Base-by-base conservation (phyloP, 2,329 filamentous ascomycete genomes). In the Fusarium drepaniforme region DNA sequence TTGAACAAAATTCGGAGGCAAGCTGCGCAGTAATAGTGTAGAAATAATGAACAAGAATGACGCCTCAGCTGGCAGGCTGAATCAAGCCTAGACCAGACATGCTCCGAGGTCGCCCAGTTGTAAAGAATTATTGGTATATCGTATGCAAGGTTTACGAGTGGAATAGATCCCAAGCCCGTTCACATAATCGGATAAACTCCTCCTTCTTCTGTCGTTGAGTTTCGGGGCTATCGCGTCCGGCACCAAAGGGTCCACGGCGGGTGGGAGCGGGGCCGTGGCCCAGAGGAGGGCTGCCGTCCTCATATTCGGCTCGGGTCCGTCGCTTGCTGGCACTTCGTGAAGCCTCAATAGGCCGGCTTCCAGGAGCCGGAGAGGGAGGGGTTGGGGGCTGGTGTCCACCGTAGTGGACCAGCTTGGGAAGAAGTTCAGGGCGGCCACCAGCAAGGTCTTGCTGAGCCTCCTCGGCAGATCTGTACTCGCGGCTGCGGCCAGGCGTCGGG, bases 401-500 rank as follows among this genome's bases (percentile, higher is more conserved):
- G 82, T 99, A 99, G 84, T 98, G 97, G 16, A 99, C 94, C 67
- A 98, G 91, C 83, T 96, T 97, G 25, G 97, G 97, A 61, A 98
- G 88, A 16, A 98, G 88, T 69, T 99, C 97, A 67, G 97, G 93
- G 67, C 97, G 91, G n/a, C 97, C 97, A 61, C 95, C 96, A 7
- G 96, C 93, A 72, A 99, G 85, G 74, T 97, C 94, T 68, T 94
- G 94, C 70, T 98, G 96, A 4, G 95, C 97, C 81, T 99, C 97
- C 82, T 99, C 97, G 15, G 97, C 97, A 5, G 96, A 98, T 79
- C 95, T 94, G 84, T 97, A 98, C 81, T 98, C 97, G 67, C 96
- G 90, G 13, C 92, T 88, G 70, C 96, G 91, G 2, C 88, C 88
- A 11, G 89, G 89, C 28, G 90, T 87, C 2, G 89, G 90, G 9